phyloP scores from a whole-genome alignment of 2,329 filamentous ascomycete genomes.

The Ascocoryne sarcoides region DNA sequence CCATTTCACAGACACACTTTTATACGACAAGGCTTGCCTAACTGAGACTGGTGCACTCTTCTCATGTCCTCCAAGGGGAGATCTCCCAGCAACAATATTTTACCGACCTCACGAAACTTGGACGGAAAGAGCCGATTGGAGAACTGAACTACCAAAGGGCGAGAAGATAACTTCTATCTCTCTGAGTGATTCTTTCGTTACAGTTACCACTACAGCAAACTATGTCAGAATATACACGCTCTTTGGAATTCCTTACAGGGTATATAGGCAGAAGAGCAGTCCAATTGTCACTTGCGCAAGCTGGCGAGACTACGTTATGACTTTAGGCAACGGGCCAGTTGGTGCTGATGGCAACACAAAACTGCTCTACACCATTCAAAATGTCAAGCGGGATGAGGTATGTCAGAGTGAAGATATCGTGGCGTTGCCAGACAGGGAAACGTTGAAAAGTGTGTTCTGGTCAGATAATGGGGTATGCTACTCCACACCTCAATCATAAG shows the following conservation, averaged over 20 bases:
- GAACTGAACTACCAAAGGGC: conserved; percentile 76
- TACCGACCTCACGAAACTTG: conserved; percentile 96
- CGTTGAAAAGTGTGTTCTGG: conserved; percentile 79
- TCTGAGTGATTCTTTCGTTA: conserved; percentile 82
- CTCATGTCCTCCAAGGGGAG: conserved; percentile 62
- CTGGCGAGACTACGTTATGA: conserved; percentile 94
- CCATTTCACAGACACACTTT: conserved; percentile 92
- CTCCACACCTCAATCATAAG: not conserved
- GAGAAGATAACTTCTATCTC: conserved; percentile 84
- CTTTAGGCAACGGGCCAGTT: conserved; percentile 84
- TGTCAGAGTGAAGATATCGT: conserved; percentile 91
- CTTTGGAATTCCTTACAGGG: conserved; percentile 79
- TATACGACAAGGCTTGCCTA: conserved; percentile 93
- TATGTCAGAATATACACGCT: conserved; percentile 91
- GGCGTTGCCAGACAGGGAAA: conserved; percentile 66
- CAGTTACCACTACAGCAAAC: conserved; percentile 75
- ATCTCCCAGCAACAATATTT: conserved; percentile 71
- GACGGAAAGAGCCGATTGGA: conserved; percentile 86
- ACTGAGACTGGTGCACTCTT: conserved; percentile 80
- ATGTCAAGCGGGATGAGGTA: conserved; percentile 87
- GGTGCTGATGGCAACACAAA: conserved; percentile 68
- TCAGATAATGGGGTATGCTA: conserved; percentile 71
- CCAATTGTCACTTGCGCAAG: conserved; percentile 89
- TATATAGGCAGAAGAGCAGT: conserved; percentile 85
- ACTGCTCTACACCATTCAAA: conserved; percentile 85